Evolutionary conservation across 306 rosid species (phyloP).

Genomic region (Rosa multiflora): DNA sequence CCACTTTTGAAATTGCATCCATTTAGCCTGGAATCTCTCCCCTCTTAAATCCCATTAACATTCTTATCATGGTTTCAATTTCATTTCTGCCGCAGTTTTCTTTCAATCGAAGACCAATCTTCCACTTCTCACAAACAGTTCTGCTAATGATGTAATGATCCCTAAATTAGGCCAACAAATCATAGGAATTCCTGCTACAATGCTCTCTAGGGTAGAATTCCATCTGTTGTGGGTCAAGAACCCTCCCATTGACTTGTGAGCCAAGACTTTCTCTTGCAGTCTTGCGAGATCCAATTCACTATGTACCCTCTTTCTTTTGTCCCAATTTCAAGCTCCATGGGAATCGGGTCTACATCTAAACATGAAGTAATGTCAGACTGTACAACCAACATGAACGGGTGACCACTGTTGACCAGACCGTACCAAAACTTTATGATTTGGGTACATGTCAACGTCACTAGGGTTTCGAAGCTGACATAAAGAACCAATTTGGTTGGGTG

Average conservation of each 20-base stretch:
- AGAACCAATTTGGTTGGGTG: constrained; percentile 1
- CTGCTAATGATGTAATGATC: constrained; percentile 28
- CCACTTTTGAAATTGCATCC: constrained; percentile 13
- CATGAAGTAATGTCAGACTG: neutral
- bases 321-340: constrained; percentile 9
- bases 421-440: constrained; percentile 18
- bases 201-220: constrained; percentile 40
- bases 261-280: constrained; percentile 26
- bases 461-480: constrained; percentile 21
- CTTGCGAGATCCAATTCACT: constrained; percentile 34
- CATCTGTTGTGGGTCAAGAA: constrained; percentile 23
- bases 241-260: constrained; percentile 26
- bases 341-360: neutral
- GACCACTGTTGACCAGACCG: constrained; percentile 8
- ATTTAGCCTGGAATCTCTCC: constrained; percentile 20
- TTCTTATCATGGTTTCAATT: constrained; percentile 28
- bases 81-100: constrained; percentile 8
- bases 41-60: constrained; percentile 19
- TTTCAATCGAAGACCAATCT: constrained; percentile 23
- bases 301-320: constrained; percentile 25
- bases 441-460: neutral
- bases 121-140: constrained; percentile 27
- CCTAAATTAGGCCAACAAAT: constrained; percentile 25
- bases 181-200: constrained; percentile 28
- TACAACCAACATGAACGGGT: constrained; percentile 3